A percentile compares a stretch with the other conserved stretches of the same genome.
phyloP scores from a whole-genome alignment of 345 rosid species.

The Raphanus sativus region DNA sequence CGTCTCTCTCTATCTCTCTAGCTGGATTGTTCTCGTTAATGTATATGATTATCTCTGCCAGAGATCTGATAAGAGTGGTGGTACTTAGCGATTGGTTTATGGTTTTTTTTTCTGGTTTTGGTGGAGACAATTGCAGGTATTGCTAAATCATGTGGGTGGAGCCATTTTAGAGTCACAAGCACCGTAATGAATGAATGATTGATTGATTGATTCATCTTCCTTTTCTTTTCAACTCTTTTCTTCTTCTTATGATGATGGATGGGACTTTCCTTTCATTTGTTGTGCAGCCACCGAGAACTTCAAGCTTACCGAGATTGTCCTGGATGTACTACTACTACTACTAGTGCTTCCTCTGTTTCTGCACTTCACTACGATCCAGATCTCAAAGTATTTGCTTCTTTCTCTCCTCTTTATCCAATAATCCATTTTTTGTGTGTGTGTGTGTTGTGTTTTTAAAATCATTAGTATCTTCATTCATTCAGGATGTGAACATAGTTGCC shows the following conservation, averaged over 20 bases:
- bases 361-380: constrained; percentile 40
- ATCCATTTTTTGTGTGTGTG: neutral
- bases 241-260: neutral
- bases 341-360: constrained; percentile 37
- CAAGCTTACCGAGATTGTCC: constrained; percentile 42
- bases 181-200: constrained; percentile 40
- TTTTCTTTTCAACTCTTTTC: neutral
- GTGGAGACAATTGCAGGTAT: constrained; percentile 43
- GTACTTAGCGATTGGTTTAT: neutral
- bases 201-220: neutral
- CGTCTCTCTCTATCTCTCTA: neutral
- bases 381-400: constrained; percentile 38
- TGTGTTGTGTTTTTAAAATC: too few relatives aligned
- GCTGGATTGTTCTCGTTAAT: too few relatives aligned
- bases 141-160: constrained; percentile 44
- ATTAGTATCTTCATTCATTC: neutral
- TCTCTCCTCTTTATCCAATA: neutral
- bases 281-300: constrained; percentile 46
- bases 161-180: constrained; percentile 37
- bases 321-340: constrained; percentile 19
- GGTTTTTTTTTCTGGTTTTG: neutral
- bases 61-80: too few relatives aligned
- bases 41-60: too few relatives aligned
- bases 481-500: constrained; percentile 90
- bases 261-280: neutral